Conservation (phyloP, 1,284 basidiomycete species). For the Puccinia novopanici region DNA sequence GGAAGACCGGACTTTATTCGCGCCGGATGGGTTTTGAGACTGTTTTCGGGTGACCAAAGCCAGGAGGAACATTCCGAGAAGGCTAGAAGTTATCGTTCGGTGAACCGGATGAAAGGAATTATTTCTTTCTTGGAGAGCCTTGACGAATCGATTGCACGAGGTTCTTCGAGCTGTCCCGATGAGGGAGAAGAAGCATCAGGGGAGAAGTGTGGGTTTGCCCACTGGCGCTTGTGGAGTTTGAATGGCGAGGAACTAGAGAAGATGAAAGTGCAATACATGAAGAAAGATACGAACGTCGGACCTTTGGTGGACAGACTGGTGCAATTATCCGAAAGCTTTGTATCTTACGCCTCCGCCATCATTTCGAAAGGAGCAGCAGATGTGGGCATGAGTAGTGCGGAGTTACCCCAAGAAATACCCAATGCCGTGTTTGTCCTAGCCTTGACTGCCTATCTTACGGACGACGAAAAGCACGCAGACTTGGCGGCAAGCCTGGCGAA, state of each 20-base stretch:
- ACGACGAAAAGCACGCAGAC: conserved; percentile 23
- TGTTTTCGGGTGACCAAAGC: conserved; percentile 56
- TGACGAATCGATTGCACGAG: conserved; percentile 53
- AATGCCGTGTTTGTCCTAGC: conserved; percentile 21
- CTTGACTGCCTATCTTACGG: conserved; percentile 19
- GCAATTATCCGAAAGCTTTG: conserved; percentile 29
- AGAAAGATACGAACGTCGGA: conserved; percentile 50
- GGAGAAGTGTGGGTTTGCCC: conserved; percentile 54
- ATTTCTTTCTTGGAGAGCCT: conserved; percentile 56
- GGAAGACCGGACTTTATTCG: conserved; percentile 53
- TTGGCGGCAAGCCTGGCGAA: conserved; percentile 52
- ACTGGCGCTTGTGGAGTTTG: conserved; percentile 55
- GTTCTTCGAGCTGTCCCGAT: conserved; percentile 2
- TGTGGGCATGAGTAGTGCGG: background rate
- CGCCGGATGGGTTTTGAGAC: conserved; percentile 58
- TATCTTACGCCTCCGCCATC: conserved; percentile 18
- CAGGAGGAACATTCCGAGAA: conserved; percentile 55
- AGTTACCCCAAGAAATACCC: background rate
- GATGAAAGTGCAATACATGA: conserved; percentile 52
- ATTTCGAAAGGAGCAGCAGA: conserved; percentile 34
- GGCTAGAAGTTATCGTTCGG: conserved; percentile 55
- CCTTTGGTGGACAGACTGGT: conserved; percentile 52
- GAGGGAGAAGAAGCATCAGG: background rate
- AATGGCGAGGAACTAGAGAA: conserved; percentile 53
- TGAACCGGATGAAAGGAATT: conserved; percentile 58